Base-by-base conservation (phyloP, 768 basidiomycete genomes). In the Russula sp. region DNA sequence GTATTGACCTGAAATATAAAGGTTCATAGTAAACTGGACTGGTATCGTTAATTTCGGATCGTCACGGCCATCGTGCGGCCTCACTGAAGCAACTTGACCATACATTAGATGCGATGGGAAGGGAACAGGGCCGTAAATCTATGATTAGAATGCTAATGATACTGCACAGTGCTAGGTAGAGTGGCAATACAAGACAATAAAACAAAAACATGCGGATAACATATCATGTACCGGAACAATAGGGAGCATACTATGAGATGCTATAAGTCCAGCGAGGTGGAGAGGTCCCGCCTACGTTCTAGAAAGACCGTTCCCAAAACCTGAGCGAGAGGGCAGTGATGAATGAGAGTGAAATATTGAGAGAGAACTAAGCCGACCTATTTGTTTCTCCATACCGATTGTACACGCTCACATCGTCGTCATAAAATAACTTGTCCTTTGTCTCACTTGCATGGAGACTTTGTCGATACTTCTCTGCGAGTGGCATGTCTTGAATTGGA, bases 381-480 rank as follows among this genome's bases (percentile, higher is more conserved):
- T 90, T 91, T 0, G 78, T 77, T 59, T 81, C 80, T 71, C 85
- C 86, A 62, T 91, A 91, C 16, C 79, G 81, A 63, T 85, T 80
- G 61, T 44, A 72, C 62, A 61, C 62, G 44, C 22, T 58, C 55
- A 50, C 61, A 32, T 51, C 65, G 54, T 62, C 48, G 40, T 55
- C 53, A 53, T 62, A 6, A 62, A 32, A 51, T 60, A 32, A 10
- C 28, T 30, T 16, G 36, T 56, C 9, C 51, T 57, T 51, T 50
- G 50, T 7, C 14, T 38, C 44, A 32, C 49, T 61, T 49, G 61
- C 18, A 44, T 32, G 24, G 42, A 24, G 28, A 26, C 30, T 50
- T 13, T 50, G 55, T 11, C 38, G 32, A 30, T 58, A 42, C 38
- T 16, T 57, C 40, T 51, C 50, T n/a, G 10, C 20, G 3, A 32